Evolutionary conservation across 78 protist species (phyloP), one percentile per base, ranked within the genome.

Genomic region (Creolimax fragrantissima): DNA sequence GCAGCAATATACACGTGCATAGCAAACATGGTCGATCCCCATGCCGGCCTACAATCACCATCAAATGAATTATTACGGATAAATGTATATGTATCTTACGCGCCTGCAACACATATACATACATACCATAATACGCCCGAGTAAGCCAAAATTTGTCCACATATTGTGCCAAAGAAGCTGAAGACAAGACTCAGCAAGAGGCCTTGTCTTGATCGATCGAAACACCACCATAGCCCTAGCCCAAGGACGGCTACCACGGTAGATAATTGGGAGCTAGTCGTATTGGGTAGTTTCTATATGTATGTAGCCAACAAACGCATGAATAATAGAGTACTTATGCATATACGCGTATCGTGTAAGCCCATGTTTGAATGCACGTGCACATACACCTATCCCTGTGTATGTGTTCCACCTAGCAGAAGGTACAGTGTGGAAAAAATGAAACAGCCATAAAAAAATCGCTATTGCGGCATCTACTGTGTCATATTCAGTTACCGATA

Each of bases 201-300:
- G 35, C 91, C 91, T 43, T 45, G 91, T 11, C 36, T 3, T 5
- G 91, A 44, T 3, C 81, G 66, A 42, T 89, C 91, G 44, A 89
- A 89, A 32, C 44, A 41, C 66, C 81, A 89, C 91, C 91, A 89
- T 42, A 89, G 91, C 81, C 42, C 91, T 35, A 89, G 36, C n/a
- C 85, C 91, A 44, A 89, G 42, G 42, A 89, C n/a, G 5, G 91
- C 91, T 11, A 89, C 81, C n/a, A 89, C 45, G 41, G 7, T 6
- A 74, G 91, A 89, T 83, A 89, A 24, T 43, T 89, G 91, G 44
- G 44, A 43, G 91, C 41, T 89, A 42, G 91, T 89, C 45, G 6
- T 5, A 43, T 17, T 42, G 3, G 45, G 91, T 24, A 43, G 91
- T 45, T 89, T 89, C 44, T 89, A 58, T 11, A 42, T 3, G 17